Evolutionary conservation across 2,329 filamentous ascomycete species (phyloP).

Genomic region (Pezicula rhizophila): DNA sequence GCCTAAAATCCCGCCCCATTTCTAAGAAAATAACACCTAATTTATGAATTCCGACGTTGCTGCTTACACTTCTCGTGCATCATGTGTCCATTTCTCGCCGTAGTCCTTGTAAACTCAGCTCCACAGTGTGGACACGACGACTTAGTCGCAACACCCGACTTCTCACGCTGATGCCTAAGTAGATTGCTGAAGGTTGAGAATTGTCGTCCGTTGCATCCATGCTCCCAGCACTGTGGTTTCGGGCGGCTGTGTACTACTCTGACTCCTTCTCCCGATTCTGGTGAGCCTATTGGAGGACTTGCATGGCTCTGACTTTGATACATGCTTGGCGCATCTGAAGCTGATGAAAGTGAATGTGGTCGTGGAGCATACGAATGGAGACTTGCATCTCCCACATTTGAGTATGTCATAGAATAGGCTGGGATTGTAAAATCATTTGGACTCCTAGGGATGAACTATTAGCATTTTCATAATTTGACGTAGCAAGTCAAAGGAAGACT

Average conservation of each 20-base stretch:
- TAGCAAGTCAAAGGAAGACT: conserved; percentile 3
- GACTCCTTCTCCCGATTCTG: conserved; percentile 44
- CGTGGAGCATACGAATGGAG: conserved; percentile 21
- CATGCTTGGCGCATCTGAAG: conserved; percentile 21
- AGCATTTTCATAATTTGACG: neutral
- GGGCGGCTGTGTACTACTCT: conserved; percentile 71
- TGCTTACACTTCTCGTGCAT: conserved; percentile 85
- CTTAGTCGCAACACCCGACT: conserved; percentile 85
- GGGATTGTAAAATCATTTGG: conserved; percentile 22
- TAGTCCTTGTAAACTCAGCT: conserved; percentile 86
- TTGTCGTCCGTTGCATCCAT: conserved; percentile 90
- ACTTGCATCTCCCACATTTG: conserved; percentile 15
- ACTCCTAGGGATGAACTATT: conserved; percentile 10
- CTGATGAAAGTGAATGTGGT: conserved; percentile 24
- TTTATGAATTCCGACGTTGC: conserved; percentile 46
- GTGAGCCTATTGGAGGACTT: conserved; percentile 33
- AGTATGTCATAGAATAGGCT: conserved; percentile 22
- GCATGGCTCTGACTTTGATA: conserved; percentile 21
- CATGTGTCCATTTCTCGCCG: conserved; percentile 80
- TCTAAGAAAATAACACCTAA: neutral
- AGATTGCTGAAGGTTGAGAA: conserved; percentile 97
- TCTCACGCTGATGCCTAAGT: conserved; percentile 86
- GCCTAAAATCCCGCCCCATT: neutral
- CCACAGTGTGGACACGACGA: conserved; percentile 86
- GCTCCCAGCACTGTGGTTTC: conserved; percentile 96